phyloP scores from a whole-genome alignment of 2,329 filamentous ascomycete species.

The Lecanicillium sp. region DNA sequence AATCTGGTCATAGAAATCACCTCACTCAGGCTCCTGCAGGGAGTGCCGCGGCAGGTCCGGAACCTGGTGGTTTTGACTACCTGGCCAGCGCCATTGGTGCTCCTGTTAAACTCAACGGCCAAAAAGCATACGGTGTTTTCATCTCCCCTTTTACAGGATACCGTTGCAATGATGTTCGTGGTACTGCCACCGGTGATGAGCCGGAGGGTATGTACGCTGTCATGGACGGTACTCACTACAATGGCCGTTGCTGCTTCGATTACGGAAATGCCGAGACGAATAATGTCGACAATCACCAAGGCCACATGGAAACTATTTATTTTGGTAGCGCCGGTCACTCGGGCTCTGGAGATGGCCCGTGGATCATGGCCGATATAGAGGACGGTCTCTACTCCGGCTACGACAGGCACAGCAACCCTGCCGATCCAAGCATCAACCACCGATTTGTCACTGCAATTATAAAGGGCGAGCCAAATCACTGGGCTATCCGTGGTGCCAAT shows the following conservation, averaged over 20 bases:
- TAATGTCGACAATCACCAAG: conserved; percentile 46
- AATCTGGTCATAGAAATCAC: conserved; percentile 54
- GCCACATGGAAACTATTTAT: conserved; percentile 65
- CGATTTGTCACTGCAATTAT: conserved; percentile 50
- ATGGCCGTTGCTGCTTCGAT: conserved; percentile 48
- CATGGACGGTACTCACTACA: conserved; percentile 53
- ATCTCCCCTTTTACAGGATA: conserved; percentile 55
- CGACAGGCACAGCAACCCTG: conserved; percentile 35
- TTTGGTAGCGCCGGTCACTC: conserved; percentile 51
- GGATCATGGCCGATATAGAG: conserved; percentile 64
- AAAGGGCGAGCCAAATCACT: conserved; percentile 48
- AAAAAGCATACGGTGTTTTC: conserved; percentile 58
- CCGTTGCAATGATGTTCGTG: conserved; percentile 46
- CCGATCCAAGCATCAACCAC: conserved; percentile 41
- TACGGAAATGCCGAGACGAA: conserved; percentile 50
- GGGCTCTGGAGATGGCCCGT: conserved; percentile 52
- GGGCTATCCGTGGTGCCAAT: conserved; percentile 53
- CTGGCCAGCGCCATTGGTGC: conserved; percentile 51
- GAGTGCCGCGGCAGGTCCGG: conserved; percentile 49
- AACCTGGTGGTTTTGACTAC: conserved; percentile 50
- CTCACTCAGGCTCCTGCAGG: conserved; percentile 51
- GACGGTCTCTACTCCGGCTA: conserved; percentile 56
- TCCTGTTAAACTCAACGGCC: conserved; percentile 51
- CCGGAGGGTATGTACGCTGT: conserved; percentile 55
- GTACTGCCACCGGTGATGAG: conserved; percentile 45